Base-by-base conservation (phyloP, 257 asterid species). In the Primulina eburnea region DNA sequence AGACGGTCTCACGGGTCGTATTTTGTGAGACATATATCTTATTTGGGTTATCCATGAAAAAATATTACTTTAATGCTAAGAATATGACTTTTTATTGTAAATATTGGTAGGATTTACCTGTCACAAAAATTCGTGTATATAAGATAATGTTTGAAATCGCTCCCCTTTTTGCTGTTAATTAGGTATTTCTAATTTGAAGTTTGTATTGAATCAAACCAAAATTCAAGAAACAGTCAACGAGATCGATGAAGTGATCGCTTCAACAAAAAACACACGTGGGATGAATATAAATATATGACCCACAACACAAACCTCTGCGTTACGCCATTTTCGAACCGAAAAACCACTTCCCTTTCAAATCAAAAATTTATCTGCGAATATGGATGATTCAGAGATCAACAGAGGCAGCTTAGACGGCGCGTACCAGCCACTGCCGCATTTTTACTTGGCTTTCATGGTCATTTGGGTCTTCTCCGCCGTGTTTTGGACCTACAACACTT, bases 401-500 rank as follows among this genome's bases (percentile, higher is more conserved):
- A 71, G 55, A 8, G 75, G 66, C 76, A 74, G 47, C 75, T 62
- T 82, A 11, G 86, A 81, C 33, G 85, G 77, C 75, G 82, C 79
- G 24, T 92, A 83, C 77, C 74, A 79, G 77, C 78, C 86, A 21
- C 87, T 92, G 62, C 85, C 92, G 21, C 88, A 83, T 35, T 79
- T 92, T 6, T 83, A 81, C 84, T 74, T 85, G 16, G 69, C 80
- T 68, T 84, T 88, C 79, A 76, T 69, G 80, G 21, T 81, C 74
- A 65, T 92, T 40, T 92, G 97, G 98, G 37, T 73, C 47, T 59
- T 82, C 52, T 85, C 89, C 78, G 89, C 93, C 71, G 73, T 70
- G 67, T 83, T 77, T 16, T 92, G 98, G 98, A 84, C 95, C 61
- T 64, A 82, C 83, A 88, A 88, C 77, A 90, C 88, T 62, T 81